Evolutionary conservation across 768 basidiomycete genomes (phyloP), one percentile per base, ranked within the genome.

Genomic region (Mycena capillaripes): DNA sequence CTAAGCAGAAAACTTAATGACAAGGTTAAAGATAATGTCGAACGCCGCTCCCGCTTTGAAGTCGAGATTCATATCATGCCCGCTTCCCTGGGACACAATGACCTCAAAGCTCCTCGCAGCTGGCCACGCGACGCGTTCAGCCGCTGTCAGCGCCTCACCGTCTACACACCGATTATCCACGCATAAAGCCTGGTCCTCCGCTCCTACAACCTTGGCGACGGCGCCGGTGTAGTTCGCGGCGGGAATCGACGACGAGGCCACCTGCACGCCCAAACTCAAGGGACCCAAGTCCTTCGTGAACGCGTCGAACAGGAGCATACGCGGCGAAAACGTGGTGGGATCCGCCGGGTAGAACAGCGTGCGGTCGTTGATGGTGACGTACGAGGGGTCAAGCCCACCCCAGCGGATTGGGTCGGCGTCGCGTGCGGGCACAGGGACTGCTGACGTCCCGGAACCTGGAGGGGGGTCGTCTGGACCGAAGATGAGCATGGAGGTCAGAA

Each of bases 51-150:
- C 12, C 27, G 65, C 65, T 9, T 46, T 34, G 30, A 66, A 66
- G 42, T 66, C 64, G 12, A 66, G 36, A 30, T 56, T 66, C 42
- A 66, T 7, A 66, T 66, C 64, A 44, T 66, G 34, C n/a, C n/a
- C n/a, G n/a, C n/a, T n/a, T n/a, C n/a, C n/a, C n/a, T n/a, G n/a
- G n/a, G n/a, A n/a, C n/a, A 66, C 53, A 7, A 56, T 38, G 21
- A 66, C 14, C 27, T 66, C 64, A 32, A 66, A 66, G 29, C 64
- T 66, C 38, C 36, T 10, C 10, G 53, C 64, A 4, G 14, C 40
- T 3, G 64, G 64, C 64, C 64, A 66, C 34, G 57, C 29, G 17
- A 29, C 36, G 25, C 40, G 23, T 32, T 66, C 64, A 36, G 38
- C 19, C 36, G 23, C 53, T 23, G 34, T 57, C 64, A 66, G 29